Percentiles rank a stretch among this genome's conserved stretches.
Conservation (phyloP, 306 rosid genomes). For the Mucuna pruriens region DNA sequence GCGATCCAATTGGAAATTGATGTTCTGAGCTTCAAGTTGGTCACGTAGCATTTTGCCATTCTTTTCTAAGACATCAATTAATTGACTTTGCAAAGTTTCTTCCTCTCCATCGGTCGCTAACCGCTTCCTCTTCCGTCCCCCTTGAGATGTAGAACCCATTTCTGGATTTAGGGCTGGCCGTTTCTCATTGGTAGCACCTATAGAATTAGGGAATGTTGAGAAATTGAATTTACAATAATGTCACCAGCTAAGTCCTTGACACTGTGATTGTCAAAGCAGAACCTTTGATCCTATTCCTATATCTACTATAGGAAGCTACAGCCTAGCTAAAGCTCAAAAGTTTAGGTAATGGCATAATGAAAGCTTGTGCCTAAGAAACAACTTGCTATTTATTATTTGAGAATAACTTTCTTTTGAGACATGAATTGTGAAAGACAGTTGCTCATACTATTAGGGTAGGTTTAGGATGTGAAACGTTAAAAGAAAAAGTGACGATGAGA, state of each 20-base stretch:
- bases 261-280: conserved; percentile 20
- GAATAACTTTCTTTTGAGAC: conserved; percentile 28
- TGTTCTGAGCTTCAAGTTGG: conserved; percentile 82
- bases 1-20: conserved; percentile 71
- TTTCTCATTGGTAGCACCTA: conserved; percentile 64
- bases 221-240: conserved; percentile 12
- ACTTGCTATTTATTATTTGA: background rate
- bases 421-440: conserved; percentile 19
- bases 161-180: conserved; percentile 65
- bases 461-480: background rate
- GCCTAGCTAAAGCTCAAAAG: conserved; percentile 22
- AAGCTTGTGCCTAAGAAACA: background rate
- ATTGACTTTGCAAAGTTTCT: conserved; percentile 62
- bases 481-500: conserved; percentile 17
- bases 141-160: conserved; percentile 79
- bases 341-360: conserved; percentile 22
- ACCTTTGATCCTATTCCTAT: conserved; percentile 11
- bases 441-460: conserved; percentile 7
- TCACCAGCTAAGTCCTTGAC: background rate
- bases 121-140: conserved; percentile 76
- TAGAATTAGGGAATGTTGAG: conserved; percentile 20
- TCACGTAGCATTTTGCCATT: conserved; percentile 77
- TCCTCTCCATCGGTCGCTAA: conserved; percentile 60
- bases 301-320: conserved; percentile 17
- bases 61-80: conserved; percentile 83